Conservation (phyloP, 2,329 filamentous ascomycete species). For the Xylariaceae sp. region DNA sequence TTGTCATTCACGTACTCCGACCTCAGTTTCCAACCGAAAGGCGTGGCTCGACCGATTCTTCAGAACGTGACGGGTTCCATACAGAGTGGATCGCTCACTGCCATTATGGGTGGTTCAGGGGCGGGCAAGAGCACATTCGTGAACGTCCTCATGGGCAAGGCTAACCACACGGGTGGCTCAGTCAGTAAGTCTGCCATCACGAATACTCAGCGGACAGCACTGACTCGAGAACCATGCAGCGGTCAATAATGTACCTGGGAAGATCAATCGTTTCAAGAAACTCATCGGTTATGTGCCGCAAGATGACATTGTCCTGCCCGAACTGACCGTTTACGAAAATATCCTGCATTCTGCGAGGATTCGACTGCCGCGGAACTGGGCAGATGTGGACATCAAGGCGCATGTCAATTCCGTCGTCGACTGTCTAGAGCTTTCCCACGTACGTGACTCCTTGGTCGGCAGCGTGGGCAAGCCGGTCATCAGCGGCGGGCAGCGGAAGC, state of each 20-base stretch:
- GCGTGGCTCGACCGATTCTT: slow-evolving; percentile 37
- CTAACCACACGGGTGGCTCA: slow-evolving; percentile 38
- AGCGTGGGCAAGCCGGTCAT: slow-evolving; percentile 43
- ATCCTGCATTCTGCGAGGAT: slow-evolving; percentile 52
- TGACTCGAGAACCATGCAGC: slow-evolving; percentile 8
- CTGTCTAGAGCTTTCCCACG: slow-evolving; percentile 44
- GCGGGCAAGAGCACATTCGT: slow-evolving; percentile 53
- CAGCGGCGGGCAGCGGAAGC: slow-evolving; percentile 50
- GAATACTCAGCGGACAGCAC: too few species aligned
- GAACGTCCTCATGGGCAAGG: slow-evolving; percentile 55
- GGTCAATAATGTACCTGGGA: slow-evolving; percentile 43
- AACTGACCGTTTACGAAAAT: slow-evolving; percentile 55
- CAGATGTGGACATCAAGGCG: slow-evolving; percentile 37
- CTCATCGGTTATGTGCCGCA: slow-evolving; percentile 56
- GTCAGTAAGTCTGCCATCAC: slow-evolving; percentile 26
- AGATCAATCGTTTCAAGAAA: slow-evolving; percentile 47
- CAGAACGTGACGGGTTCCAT: slow-evolving; percentile 48
- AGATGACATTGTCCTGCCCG: slow-evolving; percentile 51
- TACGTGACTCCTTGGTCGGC: slow-evolving; percentile 44
- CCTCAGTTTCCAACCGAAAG: slow-evolving; percentile 40
- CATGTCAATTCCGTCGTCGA: slow-evolving; percentile 51
- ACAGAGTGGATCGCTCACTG: slow-evolving; percentile 45
- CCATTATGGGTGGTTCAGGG: slow-evolving; percentile 53
- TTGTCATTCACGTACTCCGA: slow-evolving; percentile 45
- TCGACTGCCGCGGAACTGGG: slow-evolving; percentile 45